Evolutionary conservation across 805 yeast species (phyloP), one percentile per base, ranked within the genome.

Genomic region (Candida vartiovaarae): DNA sequence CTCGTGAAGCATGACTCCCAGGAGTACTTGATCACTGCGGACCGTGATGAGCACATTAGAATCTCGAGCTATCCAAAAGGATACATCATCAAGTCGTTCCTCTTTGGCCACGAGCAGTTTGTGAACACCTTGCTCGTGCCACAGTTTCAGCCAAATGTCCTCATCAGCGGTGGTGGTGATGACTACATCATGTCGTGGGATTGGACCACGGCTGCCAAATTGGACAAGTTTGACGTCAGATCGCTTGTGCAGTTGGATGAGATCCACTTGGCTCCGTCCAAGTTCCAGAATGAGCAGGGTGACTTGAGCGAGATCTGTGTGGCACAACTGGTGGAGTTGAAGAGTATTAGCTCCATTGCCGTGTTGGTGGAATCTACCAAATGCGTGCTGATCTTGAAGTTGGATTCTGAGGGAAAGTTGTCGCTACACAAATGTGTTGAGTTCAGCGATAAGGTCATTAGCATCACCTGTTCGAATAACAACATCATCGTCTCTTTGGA

Each of bases 41-140:
- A 93, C 66, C 76, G 99, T 64, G 99, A 93, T 64, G 99, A 93
- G 64, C 99, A 95, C 63, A 84, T 93, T 49, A 76, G 95, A 60
- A 72, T 93, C 15, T 77, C 96, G 3, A 74, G 78, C 51, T 88
- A 75, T 55, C 98, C 97, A 2, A 74, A 81, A 49, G 70, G 90
- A 4, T 87, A 70, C 54, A 77, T 89, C 26, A 81, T 95, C 41
- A 84, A 88, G 49, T 76, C 79, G 54, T 89, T 87, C 79, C 69
- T 90, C 42, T 87, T 87, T 61, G 97, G 95, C 4, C 97, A 91
- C 61, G 69, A 71, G 36, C 84, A 88, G 62, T 95, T 88, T 52
- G 81, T 93, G 8, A 82, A 95, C 2, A 68, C 76, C 6, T 60
- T 93, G 50, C 61, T 71, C 30, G 65, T 80, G 10, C 82, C 88